Percentiles rank a stretch among this genome's conserved stretches.
phyloP scores from a whole-genome alignment of 2,329 filamentous ascomycete species.

The Cladosporium colombiae region DNA sequence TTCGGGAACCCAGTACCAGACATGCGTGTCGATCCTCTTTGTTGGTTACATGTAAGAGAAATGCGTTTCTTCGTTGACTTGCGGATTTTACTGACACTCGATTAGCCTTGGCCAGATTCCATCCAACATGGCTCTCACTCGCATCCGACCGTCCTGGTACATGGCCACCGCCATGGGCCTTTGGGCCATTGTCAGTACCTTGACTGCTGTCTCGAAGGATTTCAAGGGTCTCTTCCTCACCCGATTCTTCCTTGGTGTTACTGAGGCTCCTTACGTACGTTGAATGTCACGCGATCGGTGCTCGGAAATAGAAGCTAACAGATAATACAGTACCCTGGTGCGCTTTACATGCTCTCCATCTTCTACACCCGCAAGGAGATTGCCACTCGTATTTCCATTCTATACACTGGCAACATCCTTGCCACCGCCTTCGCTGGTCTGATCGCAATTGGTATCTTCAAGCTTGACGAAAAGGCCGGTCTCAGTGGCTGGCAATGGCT shows the following conservation, averaged over 20 bases:
- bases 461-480: conserved; percentile 59
- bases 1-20: conserved; percentile 47
- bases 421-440: conserved; percentile 69
- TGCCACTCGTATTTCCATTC: conserved; percentile 28
- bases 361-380: conserved; percentile 52
- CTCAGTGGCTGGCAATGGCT: conserved; percentile 58
- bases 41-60: conserved; percentile 37
- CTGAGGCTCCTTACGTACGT: conserved; percentile 46
- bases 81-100: not conserved
- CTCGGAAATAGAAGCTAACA: conserved; percentile 15
- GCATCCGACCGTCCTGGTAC: conserved; percentile 38
- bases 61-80: not conserved
- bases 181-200: conserved; percentile 39
- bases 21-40: conserved; percentile 46
- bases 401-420: conserved; percentile 32
- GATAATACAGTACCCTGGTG: conserved; percentile 44
- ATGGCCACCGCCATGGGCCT: conserved; percentile 37
- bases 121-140: conserved; percentile 41
- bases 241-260: conserved; percentile 43
- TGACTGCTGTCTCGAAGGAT: conserved; percentile 38
- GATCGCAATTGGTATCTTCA: conserved; percentile 58
- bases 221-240: conserved; percentile 41
- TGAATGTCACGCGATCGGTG: not conserved
- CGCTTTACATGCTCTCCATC: conserved; percentile 47
- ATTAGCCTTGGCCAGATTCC: conserved; percentile 36